phyloP scores from a whole-genome alignment of 768 basidiomycete genomes.

The Rubroboletus pulcherrimus region DNA sequence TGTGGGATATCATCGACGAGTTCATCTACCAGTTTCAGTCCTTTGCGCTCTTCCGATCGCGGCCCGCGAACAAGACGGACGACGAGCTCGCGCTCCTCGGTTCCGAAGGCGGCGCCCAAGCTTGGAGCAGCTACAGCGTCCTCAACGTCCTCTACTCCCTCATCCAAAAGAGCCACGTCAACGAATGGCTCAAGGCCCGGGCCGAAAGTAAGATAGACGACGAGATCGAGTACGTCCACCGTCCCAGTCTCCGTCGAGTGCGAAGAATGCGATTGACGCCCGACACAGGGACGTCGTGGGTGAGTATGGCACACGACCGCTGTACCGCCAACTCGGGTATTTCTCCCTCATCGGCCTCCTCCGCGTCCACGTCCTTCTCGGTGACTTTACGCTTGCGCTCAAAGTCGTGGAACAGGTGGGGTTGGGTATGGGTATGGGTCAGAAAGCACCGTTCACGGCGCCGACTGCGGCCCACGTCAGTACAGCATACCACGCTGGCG shows the following conservation, averaged over 20 bases:
- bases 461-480: constrained; percentile 97
- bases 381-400: constrained; percentile 91
- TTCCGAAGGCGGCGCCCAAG: constrained; percentile 71
- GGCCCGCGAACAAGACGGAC: constrained; percentile 78
- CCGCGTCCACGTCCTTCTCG: constrained; percentile 92
- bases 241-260: background rate
- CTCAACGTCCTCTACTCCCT: constrained; percentile 97
- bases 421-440: constrained; percentile 84
- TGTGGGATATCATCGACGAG: constrained; percentile 97
- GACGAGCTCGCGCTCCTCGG: constrained; percentile 84
- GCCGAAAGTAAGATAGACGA: constrained; percentile 76
- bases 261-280: constrained; percentile 1
- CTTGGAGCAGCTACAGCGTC: constrained; percentile 98
- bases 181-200: constrained; percentile 85
- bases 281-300: constrained; percentile 73
- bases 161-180: constrained; percentile 95
- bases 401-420: constrained; percentile 95
- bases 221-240: constrained; percentile 68
- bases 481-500: constrained; percentile 93
- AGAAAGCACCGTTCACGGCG: constrained; percentile 89
- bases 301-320: constrained; percentile 84
- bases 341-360: constrained; percentile 95
- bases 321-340: constrained; percentile 95
- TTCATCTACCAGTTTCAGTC: constrained; percentile 99
- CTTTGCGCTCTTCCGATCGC: constrained; percentile 89